Conservation (phyloP, 2,329 filamentous ascomycete genomes). For the Apiospora koreana region DNA sequence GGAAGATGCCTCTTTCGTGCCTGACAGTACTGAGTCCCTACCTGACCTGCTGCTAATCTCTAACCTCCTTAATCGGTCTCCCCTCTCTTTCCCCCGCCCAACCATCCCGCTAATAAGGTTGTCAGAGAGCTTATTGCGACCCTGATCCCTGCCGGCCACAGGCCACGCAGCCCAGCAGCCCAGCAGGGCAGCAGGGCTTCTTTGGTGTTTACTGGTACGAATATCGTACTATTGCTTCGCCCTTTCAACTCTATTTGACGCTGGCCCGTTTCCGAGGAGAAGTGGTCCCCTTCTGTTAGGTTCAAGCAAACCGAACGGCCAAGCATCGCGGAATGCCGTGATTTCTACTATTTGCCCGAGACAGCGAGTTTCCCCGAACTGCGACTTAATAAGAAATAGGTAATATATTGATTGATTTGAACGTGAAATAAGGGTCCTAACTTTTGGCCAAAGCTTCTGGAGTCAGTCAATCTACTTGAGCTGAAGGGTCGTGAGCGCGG, state of each 20-base stretch:
- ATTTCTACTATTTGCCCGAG: neutral
- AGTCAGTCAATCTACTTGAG: neutral
- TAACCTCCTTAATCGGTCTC: neutral
- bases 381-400: no score
- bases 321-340: neutral
- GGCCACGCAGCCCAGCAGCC: no score
- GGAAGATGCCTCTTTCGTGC: neutral
- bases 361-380: neutral
- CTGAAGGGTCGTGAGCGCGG: neutral
- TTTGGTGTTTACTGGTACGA: neutral
- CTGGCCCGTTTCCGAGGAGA: neutral
- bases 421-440: neutral
- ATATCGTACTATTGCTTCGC: neutral
- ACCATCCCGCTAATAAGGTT: neutral
- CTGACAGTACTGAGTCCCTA: no score
- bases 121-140: neutral
- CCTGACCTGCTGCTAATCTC: conserved; percentile 1
- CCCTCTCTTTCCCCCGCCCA: neutral
- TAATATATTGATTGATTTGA: neutral
- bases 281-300: neutral
- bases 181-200: no score
- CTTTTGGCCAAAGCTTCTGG: neutral
- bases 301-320: neutral
- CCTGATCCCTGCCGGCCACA: neutral
- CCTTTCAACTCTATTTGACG: conserved; percentile 2